Evolutionary conservation across 345 rosid genomes (phyloP), one percentile per base, ranked within the genome.

Genomic region (Dovyalis caffra): DNA sequence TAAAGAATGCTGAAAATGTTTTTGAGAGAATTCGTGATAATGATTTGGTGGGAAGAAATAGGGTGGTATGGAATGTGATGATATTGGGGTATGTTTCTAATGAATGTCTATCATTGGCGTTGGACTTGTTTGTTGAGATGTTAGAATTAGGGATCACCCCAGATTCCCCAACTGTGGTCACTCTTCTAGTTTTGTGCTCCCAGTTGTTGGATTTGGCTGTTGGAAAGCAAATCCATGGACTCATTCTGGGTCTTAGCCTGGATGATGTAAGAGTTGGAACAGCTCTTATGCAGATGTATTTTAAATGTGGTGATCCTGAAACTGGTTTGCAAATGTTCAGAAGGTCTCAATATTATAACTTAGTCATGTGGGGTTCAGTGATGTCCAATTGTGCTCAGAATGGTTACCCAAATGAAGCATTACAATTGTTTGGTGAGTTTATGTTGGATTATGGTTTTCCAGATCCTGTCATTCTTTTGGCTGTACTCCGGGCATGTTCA

Each of bases 51-150:
- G 81, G 66, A 65, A 72, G 23, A 66, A 85, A 84, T 79, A 32
- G 66, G 12, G 85, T 76, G 25, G 71, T 81, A 35, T 85, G 88
- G 90, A 87, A 85, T 71, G 85, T 83, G 51, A 85, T 87, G 86
- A 78, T 87, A 63, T 34, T 49, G 2, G 86, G 90, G 29, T 85
- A 81, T 76, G 68, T 83, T n/a, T 71, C 73, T 34, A 83, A 80
- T 21, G 76, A 75, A 45, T 76, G 66, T 78, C 75, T 77, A 9
- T 61, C 60, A 7, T 62, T 79, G 80, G 88, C 88, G 20, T 60
- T 72, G 68, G 76, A 73, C 23, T 72, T 72, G 53, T 81, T 83
- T 69, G 15, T 70, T 28, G 69, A 79, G 73, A 87, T 87, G 86
- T 72, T 87, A 65, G 69, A 76, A 66, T 47, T 69, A 15, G 86